phyloP scores from a whole-genome alignment of 352 stramenopile genomes.

The Thraustochytrium sp. region DNA sequence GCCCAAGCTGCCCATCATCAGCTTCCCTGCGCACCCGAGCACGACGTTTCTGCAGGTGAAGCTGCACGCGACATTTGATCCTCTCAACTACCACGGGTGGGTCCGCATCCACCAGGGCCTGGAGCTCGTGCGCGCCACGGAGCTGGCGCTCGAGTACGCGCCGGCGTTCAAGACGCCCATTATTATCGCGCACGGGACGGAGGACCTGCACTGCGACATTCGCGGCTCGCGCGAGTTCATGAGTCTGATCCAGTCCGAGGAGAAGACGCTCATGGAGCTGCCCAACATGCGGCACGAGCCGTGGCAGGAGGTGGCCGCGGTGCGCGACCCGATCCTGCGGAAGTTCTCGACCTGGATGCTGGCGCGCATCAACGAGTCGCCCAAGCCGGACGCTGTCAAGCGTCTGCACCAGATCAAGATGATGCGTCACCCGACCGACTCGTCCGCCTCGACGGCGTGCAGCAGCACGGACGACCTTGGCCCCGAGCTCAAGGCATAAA shows the following conservation, averaged over 20 bases:
- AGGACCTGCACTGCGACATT: constrained; percentile 35
- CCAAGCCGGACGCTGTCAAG: not conserved
- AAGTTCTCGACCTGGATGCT: not conserved
- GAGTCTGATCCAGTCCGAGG: constrained; percentile 27
- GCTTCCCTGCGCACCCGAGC: constrained; percentile 11
- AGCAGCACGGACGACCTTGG: too few species aligned
- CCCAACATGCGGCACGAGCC: constrained; percentile 37
- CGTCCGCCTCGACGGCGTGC: not conserved
- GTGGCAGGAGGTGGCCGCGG: constrained; percentile 5
- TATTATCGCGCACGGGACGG: constrained; percentile 28
- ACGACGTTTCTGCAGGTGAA: constrained; percentile 43
- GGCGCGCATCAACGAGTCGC: not conserved
- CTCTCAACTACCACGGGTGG: constrained; percentile 37
- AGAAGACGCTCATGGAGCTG: constrained; percentile 44
- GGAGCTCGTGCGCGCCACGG: constrained; percentile 6
- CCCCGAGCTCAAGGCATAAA: not conserved
- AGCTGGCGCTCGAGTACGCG: constrained; percentile 2
- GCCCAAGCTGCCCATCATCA: constrained; percentile 35
- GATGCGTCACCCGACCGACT: not conserved
- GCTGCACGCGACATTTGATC: constrained; percentile 39
- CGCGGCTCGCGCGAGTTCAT: constrained; percentile 41
- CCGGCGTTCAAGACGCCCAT: constrained; percentile 26
- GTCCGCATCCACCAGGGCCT: constrained; percentile 35
- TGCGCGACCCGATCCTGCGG: constrained; percentile 20
- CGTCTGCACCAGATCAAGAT: not conserved